Conservation (phyloP, 345 rosid species). For the Bretschneidera sinensis region DNA sequence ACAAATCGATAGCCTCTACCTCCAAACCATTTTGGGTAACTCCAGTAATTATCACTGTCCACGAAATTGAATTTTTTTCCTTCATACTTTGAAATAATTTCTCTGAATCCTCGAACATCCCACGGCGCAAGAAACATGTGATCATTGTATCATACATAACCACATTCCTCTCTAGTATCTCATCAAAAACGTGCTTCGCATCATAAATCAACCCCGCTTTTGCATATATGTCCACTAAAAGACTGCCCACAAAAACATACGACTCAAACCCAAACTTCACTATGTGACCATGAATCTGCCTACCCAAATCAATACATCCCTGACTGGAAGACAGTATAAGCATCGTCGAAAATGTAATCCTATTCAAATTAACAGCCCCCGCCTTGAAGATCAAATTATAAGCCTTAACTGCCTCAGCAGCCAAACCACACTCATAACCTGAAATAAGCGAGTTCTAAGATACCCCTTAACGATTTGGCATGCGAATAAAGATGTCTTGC, state of each 20-base stretch:
- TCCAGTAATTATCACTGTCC: slow-evolving; percentile 90
- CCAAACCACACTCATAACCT: slow-evolving; percentile 52
- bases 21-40: slow-evolving; percentile 59
- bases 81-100: slow-evolving; percentile 49
- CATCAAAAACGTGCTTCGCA: slow-evolving; percentile 57
- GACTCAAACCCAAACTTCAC: slow-evolving; percentile 61
- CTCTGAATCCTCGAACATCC: slow-evolving; percentile 58
- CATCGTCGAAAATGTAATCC: slow-evolving; percentile 77
- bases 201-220: slow-evolving; percentile 53
- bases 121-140: slow-evolving; percentile 57
- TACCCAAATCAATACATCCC: slow-evolving; percentile 45
- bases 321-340: slow-evolving; percentile 49
- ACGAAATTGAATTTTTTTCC: slow-evolving; percentile 73
- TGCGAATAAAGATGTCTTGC: slow-evolving; percentile 44
- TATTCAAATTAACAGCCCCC: slow-evolving; percentile 39
- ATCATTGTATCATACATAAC: slow-evolving; percentile 74
- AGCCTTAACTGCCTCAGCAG: slow-evolving; percentile 45
- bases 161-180: slow-evolving; percentile 43
- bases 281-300: slow-evolving; percentile 73
- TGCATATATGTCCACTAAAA: slow-evolving; percentile 82
- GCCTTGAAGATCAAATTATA: slow-evolving; percentile 66
- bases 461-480: slow-evolving; percentile 66
- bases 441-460: slow-evolving; percentile 83
- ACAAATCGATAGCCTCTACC: slow-evolving; percentile 52
- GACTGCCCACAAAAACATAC: slow-evolving; percentile 59